Conservation (phyloP, 208 protist species). For the Acanthamoeba royreba region DNA sequence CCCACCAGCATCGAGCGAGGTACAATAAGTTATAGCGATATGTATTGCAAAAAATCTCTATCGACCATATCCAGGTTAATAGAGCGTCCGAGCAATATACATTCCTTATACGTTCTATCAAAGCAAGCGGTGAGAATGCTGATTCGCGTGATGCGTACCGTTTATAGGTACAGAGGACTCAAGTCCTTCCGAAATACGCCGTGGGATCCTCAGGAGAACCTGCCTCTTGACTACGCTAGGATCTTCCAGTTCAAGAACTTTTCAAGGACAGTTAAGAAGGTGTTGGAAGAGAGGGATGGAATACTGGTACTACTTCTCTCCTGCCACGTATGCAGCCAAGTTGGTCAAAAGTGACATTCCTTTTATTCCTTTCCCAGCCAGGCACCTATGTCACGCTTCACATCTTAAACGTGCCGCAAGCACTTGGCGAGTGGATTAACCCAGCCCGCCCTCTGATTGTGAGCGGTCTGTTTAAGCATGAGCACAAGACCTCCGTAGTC, state of each 20-base stretch:
- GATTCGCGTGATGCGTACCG: too few relatives aligned
- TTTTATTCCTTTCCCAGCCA: too few relatives aligned
- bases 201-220: conserved; percentile 85
- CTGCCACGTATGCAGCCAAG: too few relatives aligned
- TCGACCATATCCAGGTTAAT: too few relatives aligned
- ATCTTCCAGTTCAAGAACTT: conserved; percentile 86
- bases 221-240: conserved; percentile 82
- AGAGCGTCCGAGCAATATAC: too few relatives aligned
- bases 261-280: conserved; percentile 60
- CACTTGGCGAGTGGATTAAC: conserved; percentile 45
- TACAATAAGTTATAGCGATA: too few relatives aligned
- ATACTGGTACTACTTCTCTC: conserved; percentile 33
- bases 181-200: conserved; percentile 74
- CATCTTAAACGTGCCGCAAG: conserved; percentile 52
- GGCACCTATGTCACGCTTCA: conserved; percentile 69
- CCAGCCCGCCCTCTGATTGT: conserved; percentile 58
- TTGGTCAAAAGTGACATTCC: too few relatives aligned
- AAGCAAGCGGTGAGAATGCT: too few relatives aligned
- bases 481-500: conserved; percentile 82
- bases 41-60: too few relatives aligned
- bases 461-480: conserved; percentile 76
- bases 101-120: too few relatives aligned
- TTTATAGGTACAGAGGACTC: conserved; percentile 77
- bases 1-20: neutral
- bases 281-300: conserved; percentile 23